These are phyloP conservation scores for Cercospora nicotianae DNA, from an alignment of 2,329 filamentous ascomycete species.

Conservation along the genomic window DNA sequence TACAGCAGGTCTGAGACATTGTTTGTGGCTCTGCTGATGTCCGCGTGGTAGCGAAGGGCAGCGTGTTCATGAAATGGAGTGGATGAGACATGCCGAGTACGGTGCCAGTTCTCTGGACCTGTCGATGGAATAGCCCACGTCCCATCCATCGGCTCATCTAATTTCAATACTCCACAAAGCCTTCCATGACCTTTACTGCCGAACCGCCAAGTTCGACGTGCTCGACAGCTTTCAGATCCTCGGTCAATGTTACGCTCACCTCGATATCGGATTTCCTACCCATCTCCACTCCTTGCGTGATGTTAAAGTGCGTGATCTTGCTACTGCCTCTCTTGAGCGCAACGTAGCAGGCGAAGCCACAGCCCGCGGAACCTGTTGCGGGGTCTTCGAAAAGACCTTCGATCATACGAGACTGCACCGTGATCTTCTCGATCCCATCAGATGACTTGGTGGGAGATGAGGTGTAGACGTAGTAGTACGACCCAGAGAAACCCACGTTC, in stretches of 20 bases:
- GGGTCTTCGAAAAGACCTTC: conserved; percentile 51
- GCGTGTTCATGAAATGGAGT: not conserved
- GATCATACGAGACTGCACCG: conserved; percentile 63
- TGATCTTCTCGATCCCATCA: conserved; percentile 19
- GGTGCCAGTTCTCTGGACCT: not conserved
- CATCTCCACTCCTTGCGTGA: conserved; percentile 55
- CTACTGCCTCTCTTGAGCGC: conserved; percentile 41
- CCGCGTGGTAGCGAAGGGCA: not conserved
- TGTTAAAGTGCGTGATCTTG: conserved; percentile 40
- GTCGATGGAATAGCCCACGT: not conserved
- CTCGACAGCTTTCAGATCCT: conserved; percentile 40
- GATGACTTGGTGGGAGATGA: conserved; percentile 32
- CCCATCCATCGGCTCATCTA: too few species aligned
- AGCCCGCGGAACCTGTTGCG: conserved; percentile 54
- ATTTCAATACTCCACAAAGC: conserved; percentile 24
- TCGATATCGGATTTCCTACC: conserved; percentile 52
- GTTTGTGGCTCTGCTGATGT: not conserved
- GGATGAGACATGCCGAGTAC: not conserved
- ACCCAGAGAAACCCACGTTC: conserved; percentile 54
- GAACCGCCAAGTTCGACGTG: conserved; percentile 46
- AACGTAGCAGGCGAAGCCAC: conserved; percentile 48
- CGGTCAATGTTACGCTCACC: conserved; percentile 47
- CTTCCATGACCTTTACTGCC: conserved; percentile 48
- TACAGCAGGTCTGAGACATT: not conserved
- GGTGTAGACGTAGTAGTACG: conserved; percentile 60